phyloP scores from a whole-genome alignment of 345 rosid species.

The Noccaea bulbosa region DNA sequence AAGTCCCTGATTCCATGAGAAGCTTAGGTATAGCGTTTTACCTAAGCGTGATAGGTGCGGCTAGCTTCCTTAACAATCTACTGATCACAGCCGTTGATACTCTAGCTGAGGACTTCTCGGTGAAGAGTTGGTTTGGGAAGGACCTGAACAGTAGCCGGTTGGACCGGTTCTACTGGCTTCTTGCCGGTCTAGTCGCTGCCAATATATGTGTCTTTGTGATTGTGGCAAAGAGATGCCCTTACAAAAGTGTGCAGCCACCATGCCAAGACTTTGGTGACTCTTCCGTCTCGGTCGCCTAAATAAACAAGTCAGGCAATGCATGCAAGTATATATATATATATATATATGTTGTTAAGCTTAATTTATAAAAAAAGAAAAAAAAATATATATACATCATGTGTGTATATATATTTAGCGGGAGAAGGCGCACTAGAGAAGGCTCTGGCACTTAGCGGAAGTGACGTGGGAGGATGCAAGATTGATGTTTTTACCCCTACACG shows the following conservation, averaged over 20 bases:
- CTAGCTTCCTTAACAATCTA: constrained; percentile 74
- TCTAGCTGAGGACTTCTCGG: constrained; percentile 47
- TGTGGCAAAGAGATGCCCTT: constrained; percentile 66
- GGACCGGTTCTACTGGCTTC: constrained; percentile 78
- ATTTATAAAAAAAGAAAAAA: neutral
- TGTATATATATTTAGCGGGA: no score
- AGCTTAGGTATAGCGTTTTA: constrained; percentile 92
- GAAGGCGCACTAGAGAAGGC: no score
- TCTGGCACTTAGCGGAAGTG: no score
- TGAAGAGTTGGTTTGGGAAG: constrained; percentile 75
- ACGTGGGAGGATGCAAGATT: no score
- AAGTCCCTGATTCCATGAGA: constrained; percentile 95
- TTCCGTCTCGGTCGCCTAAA: constrained; percentile 26
- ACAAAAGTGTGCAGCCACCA: constrained; percentile 67
- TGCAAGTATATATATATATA: no score
- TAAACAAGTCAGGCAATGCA: neutral
- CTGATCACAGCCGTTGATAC: constrained; percentile 63
- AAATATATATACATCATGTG: no score
- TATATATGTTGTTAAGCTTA: constrained; percentile 4
- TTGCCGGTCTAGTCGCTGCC: constrained; percentile 51
- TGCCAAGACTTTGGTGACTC: constrained; percentile 59
- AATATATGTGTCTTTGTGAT: constrained; percentile 57
- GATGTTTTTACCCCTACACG: no score
- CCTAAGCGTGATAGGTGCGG: constrained; percentile 78
- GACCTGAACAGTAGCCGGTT: constrained; percentile 77